These are phyloP conservation scores for Yamadazyma sp. DNA, from an alignment of 1,139 yeast species.

Conservation along the genomic window DNA sequence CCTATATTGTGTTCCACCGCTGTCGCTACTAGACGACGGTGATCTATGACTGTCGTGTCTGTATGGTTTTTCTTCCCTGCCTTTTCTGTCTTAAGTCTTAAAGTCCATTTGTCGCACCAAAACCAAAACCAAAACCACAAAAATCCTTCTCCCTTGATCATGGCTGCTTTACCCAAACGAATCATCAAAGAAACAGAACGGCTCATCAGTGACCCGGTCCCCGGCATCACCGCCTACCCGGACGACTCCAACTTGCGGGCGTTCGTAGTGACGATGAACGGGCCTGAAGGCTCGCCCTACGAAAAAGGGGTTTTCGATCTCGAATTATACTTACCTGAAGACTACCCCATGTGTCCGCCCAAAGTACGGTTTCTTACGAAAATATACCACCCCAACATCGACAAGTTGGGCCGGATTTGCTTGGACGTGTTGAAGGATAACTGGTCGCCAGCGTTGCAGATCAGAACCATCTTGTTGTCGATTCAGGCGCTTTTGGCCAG, in stretches of 20 bases:
- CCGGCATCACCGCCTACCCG: constrained; percentile 91
- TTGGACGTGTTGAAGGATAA: constrained; percentile 85
- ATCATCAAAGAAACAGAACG: constrained; percentile 94
- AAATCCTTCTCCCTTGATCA: constrained; percentile 13
- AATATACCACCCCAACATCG: constrained; percentile 96
- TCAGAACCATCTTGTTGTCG: constrained; percentile 87
- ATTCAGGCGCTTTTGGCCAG: constrained; percentile 93
- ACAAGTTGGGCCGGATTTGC: constrained; percentile 91
- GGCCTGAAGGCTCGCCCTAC: constrained; percentile 85
- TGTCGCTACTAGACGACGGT: too few relatives aligned
- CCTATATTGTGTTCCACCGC: too few relatives aligned
- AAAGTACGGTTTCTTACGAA: constrained; percentile 89
- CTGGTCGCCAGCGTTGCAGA: constrained; percentile 99
- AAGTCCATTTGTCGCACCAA: too few relatives aligned
- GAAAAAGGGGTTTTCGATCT: constrained; percentile 75
- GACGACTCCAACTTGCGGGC: constrained; percentile 92
- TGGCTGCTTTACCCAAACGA: constrained; percentile 80
- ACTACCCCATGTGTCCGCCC: constrained; percentile 92
- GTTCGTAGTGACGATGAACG: constrained; percentile 81
- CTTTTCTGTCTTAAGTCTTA: too few relatives aligned
- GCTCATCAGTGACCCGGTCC: constrained; percentile 89
- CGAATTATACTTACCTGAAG: constrained; percentile 82
- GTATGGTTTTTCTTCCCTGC: too few relatives aligned
- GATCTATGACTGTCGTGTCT: too few relatives aligned
- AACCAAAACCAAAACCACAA: too few relatives aligned